phyloP scores from a whole-genome alignment of 768 basidiomycete genomes.

The Cytidiella melzeri region DNA sequence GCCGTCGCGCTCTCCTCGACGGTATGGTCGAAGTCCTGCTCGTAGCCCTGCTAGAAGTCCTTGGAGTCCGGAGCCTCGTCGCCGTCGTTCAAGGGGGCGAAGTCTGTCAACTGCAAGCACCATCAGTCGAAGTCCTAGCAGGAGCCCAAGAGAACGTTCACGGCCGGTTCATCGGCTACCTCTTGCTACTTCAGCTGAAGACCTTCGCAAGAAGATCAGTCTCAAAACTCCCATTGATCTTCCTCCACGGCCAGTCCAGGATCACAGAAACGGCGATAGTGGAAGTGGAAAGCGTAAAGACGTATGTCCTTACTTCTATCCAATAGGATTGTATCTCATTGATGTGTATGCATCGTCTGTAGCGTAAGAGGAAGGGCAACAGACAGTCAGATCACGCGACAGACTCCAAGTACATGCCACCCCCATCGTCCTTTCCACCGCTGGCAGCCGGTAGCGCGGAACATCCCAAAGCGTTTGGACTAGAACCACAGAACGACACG shows the following conservation, averaged over 20 bases:
- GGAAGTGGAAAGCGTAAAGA: background rate
- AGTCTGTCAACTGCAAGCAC: conserved; percentile 41
- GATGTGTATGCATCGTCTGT: background rate
- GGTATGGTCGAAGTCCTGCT: background rate
- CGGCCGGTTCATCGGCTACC: conserved; percentile 64
- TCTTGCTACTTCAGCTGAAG: conserved; percentile 34
- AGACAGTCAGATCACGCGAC: background rate
- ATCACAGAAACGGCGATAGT: conserved; percentile 9
- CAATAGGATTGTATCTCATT: background rate
- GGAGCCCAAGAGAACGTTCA: conserved; percentile 41
- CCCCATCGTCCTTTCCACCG: conserved; percentile 1
- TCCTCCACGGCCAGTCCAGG: conserved; percentile 3
- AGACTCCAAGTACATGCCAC: conserved; percentile 6
- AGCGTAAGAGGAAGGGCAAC: conserved; percentile 8
- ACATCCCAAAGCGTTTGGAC: no score
- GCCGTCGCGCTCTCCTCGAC: conserved; percentile 22
- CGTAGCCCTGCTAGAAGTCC: background rate
- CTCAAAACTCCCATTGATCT: background rate
- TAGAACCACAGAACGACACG: background rate
- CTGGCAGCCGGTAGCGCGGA: background rate
- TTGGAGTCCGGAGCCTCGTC: conserved; percentile 27
- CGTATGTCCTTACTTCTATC: background rate
- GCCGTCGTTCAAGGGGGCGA: conserved; percentile 29
- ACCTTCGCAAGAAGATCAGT: conserved; percentile 11
- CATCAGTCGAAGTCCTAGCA: conserved; percentile 35